Conservation (phyloP, 371 early-diverging fungal species). For the Cokeromyces recurvatus region DNA sequence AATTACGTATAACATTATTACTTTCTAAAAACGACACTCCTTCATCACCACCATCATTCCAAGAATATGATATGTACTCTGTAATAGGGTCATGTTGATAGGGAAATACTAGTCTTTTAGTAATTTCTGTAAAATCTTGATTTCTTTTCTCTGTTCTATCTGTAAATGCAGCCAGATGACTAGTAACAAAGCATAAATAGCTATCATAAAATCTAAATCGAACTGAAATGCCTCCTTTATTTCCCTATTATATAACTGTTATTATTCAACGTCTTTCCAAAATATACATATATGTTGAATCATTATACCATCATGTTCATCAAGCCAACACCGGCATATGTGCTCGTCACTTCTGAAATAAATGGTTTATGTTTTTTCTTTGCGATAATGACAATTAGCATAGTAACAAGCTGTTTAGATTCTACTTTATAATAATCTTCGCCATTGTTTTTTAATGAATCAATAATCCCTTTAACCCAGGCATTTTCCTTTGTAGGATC, state of each 20-base stretch:
- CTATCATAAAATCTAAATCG: constrained; percentile 76
- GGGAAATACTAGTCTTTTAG: constrained; percentile 66
- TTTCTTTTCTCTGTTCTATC: constrained; percentile 79
- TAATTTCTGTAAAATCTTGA: constrained; percentile 82
- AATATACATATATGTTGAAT: no score
- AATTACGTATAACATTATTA: constrained; percentile 22
- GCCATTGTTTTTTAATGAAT: constrained; percentile 50
- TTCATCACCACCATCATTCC: constrained; percentile 48
- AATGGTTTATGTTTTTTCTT: constrained; percentile 44
- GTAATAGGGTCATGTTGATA: constrained; percentile 20
- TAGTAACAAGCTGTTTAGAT: constrained; percentile 81
- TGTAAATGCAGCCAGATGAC: constrained; percentile 87
- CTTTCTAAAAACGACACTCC: constrained; percentile 37
- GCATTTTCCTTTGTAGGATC: constrained; percentile 73
- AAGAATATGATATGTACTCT: constrained; percentile 30
- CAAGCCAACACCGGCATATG: constrained; percentile 70
- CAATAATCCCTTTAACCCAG: constrained; percentile 76
- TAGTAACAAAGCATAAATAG: constrained; percentile 81
- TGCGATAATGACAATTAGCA: constrained; percentile 79
- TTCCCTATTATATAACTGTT: constrained; percentile 55
- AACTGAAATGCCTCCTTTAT: constrained; percentile 90
- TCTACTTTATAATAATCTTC: constrained; percentile 55
- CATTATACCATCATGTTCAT: constrained; percentile 69
- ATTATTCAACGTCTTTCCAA: neutral
- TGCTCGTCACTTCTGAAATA: constrained; percentile 57